Evolutionary conservation across 1,284 basidiomycete genomes (phyloP), one percentile per base, ranked within the genome.

Genomic region (Entoloma clypeatum): DNA sequence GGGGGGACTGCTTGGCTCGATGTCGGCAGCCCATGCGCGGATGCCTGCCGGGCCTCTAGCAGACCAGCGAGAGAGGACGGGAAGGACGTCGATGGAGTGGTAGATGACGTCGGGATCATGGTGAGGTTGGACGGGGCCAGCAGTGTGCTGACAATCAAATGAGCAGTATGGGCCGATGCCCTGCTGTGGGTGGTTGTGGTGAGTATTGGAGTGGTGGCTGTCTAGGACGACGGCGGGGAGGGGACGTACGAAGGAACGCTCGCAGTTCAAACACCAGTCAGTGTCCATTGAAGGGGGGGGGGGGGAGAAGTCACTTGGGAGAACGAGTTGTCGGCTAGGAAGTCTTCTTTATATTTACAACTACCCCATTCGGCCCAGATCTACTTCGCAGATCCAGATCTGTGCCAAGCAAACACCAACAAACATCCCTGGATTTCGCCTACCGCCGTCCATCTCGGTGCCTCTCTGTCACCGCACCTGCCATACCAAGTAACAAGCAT

Each of bases 181-280:
- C n/a, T 77, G 63, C 77, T 79, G n/a, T n/a, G n/a, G n/a, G n/a
- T n/a, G n/a, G n/a, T n/a, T n/a, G n/a, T n/a, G n/a, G n/a, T n/a
- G n/a, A n/a, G n/a, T n/a, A n/a, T n/a, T n/a, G n/a, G n/a, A n/a
- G n/a, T n/a, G n/a, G n/a, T n/a, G n/a, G n/a, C n/a, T n/a, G n/a
- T n/a, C n/a, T n/a, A n/a, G n/a, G n/a, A n/a, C n/a, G n/a, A n/a
- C n/a, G n/a, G n/a, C n/a, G n/a, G n/a, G n/a, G 24, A 22, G 35
- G 45, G 29, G 13, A 72, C 75, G 41, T 61, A 81, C 79, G 48
- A 75, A 63, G 50, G 67, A 71, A 50, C 69, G 68, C 50, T 70
- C 67, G 65, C 80, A 83, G 44, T 67, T 68, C 51, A 83, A 68
- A 58, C 81, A 83, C 80, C 80, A 83, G 64, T 81, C 72, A 45